Conservation (phyloP, 129 eudicot species). For the Helichrysum umbraculigerum region DNA sequence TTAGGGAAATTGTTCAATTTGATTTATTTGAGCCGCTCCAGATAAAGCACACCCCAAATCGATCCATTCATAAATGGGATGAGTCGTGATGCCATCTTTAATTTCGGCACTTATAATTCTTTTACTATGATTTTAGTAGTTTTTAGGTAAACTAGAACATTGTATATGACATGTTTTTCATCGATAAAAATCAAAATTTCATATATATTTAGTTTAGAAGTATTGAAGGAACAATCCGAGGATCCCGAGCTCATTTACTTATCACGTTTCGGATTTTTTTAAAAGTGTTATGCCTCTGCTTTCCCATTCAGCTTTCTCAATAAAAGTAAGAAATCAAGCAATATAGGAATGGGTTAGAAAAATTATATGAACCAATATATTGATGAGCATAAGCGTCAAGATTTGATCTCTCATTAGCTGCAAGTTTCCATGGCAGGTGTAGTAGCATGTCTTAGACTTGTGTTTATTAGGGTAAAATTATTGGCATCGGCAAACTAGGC, state of each 20-base stretch:
- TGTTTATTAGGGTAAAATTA: not conserved
- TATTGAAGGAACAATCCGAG: not conserved
- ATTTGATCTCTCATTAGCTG: constrained; percentile 3
- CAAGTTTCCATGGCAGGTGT: not conserved
- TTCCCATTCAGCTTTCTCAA: not conserved
- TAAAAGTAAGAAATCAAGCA: not conserved
- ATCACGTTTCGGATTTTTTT: not conserved
- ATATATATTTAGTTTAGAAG: not conserved
- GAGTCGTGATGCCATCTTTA: not conserved
- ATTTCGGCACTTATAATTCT: not conserved
- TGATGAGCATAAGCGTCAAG: not conserved
- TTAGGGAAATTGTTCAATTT: not conserved
- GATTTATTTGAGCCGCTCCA: not conserved
- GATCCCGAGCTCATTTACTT: not conserved
- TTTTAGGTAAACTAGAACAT: not conserved
- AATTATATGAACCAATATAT: too few species aligned
- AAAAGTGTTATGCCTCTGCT: not conserved
- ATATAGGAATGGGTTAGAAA: not conserved
- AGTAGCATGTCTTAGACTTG: not conserved
- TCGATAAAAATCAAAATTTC: not conserved
- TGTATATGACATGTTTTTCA: not conserved
- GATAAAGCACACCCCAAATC: not conserved
- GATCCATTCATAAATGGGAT: not conserved
- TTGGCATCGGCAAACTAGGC: not conserved
- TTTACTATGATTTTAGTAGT: not conserved